These are phyloP conservation scores for Cicer pinnatifidum DNA, from an alignment of 306 rosid species.

Conservation along the genomic window DNA sequence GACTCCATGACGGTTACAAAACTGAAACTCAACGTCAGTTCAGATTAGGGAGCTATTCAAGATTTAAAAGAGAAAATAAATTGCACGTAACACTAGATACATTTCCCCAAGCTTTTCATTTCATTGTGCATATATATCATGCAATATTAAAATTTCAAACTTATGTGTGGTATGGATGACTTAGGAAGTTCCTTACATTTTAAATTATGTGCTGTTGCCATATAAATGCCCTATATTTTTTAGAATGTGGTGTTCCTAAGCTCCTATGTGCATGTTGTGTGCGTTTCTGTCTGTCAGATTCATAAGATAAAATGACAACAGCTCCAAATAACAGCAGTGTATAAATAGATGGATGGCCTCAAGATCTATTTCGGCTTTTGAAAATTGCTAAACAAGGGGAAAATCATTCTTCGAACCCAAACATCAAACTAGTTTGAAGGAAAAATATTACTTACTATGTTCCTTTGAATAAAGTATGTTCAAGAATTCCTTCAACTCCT, in stretches of 20 bases:
- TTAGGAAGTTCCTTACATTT: not conserved
- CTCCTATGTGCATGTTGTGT: not conserved
- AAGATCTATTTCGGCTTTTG: not conserved
- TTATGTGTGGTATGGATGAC: not conserved
- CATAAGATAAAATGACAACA: not conserved
- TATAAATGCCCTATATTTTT: not conserved
- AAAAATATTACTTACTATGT: conserved; percentile 74
- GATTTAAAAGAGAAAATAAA: not conserved
- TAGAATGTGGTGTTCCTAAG: not conserved
- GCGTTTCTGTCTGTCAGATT: not conserved
- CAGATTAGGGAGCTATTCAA: not conserved
- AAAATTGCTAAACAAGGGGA: conserved; percentile 6
- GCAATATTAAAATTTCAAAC: not conserved
- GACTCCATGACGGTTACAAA: not conserved
- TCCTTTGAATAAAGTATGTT: conserved; percentile 96
- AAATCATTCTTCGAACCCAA: not conserved
- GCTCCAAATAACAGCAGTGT: not conserved
- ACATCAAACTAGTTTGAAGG: conserved; percentile 1
- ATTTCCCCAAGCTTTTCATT: not conserved
- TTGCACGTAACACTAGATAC: not conserved
- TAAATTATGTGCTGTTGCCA: not conserved
- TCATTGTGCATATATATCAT: not conserved
- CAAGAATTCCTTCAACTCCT: conserved; percentile 98
- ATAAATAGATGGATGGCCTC: not conserved
- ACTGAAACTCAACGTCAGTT: not conserved